Percentiles rank a stretch among this genome's conserved stretches.
Conservation (phyloP, 495 filamentous ascomycete genomes). For the Talaromyces proteolyticus region DNA sequence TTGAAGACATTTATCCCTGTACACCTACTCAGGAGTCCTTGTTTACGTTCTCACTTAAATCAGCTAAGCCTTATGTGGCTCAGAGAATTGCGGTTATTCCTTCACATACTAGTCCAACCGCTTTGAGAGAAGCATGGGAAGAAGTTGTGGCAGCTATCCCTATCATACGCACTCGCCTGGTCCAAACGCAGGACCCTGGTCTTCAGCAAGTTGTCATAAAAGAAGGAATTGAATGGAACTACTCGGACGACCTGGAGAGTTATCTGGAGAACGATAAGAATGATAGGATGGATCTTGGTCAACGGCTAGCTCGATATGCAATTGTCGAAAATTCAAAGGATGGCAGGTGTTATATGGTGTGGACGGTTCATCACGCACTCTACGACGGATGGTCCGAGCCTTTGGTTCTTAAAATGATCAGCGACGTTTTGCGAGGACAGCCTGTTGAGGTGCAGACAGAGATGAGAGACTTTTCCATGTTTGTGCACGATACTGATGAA, state of each 20-base stretch:
- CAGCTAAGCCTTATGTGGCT: slow-evolving; percentile 52
- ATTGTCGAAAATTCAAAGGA: slow-evolving; percentile 32
- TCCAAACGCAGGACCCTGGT: slow-evolving; percentile 46
- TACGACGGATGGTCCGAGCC: slow-evolving; percentile 66
- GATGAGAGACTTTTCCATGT: slow-evolving; percentile 39
- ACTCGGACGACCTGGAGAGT: slow-evolving; percentile 31
- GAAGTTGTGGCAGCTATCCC: slow-evolving; percentile 33
- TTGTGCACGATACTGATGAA: slow-evolving; percentile 28
- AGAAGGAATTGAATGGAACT: slow-evolving; percentile 33
- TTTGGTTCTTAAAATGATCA: slow-evolving; percentile 49
- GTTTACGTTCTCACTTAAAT: slow-evolving; percentile 53
- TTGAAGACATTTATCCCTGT: slow-evolving; percentile 54
- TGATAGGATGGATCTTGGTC: slow-evolving; percentile 48
- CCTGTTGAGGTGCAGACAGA: slow-evolving; percentile 15
- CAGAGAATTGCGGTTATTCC: slow-evolving; percentile 42
- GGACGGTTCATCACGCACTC: slow-evolving; percentile 61
- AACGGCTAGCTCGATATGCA: slow-evolving; percentile 47
- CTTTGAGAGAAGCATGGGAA: slow-evolving; percentile 47
- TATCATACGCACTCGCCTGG: slow-evolving; percentile 55
- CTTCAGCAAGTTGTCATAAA: slow-evolving; percentile 54
- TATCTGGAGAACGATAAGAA: slow-evolving; percentile 44
- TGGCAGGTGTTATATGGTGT: slow-evolving; percentile 41
- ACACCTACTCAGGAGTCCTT: slow-evolving; percentile 61
- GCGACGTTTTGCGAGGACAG: slow-evolving; percentile 22
- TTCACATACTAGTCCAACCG: slow-evolving; percentile 18